Conservation (phyloP, 176 grass and related monocot species). For the Raddia distichophylla region DNA sequence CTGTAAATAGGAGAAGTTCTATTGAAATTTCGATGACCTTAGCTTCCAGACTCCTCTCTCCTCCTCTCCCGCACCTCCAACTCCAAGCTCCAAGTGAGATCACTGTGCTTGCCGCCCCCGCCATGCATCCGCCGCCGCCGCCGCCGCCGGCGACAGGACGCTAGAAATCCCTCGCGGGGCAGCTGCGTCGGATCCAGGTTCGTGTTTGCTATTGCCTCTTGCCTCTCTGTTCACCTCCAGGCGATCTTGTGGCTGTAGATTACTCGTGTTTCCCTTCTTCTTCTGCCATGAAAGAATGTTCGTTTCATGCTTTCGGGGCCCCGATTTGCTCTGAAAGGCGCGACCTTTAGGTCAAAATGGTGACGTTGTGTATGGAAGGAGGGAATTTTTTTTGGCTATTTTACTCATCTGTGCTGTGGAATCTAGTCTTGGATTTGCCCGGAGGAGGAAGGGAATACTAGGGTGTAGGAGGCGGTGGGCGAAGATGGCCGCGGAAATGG, state of each 20-base stretch:
- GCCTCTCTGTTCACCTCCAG: not conserved
- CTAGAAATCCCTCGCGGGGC: constrained; percentile 15
- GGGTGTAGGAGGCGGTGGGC: not conserved
- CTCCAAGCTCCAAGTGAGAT: constrained; percentile 24
- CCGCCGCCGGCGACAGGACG: constrained; percentile 5
- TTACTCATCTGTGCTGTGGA: constrained; percentile 5
- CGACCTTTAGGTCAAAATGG: constrained; percentile 11
- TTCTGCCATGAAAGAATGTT: constrained; percentile 23
- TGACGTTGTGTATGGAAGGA: not conserved
- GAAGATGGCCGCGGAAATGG: constrained; percentile 78
- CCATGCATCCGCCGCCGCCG: constrained; percentile 35
- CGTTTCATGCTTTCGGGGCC: constrained; percentile 8
- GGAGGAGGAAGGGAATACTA: not conserved
- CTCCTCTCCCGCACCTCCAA: not conserved
- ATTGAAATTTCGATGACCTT: constrained; percentile 32
- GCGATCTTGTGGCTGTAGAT: constrained; percentile 33
- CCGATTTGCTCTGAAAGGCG: not conserved
- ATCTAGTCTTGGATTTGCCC: constrained; percentile 42
- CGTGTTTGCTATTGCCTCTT: not conserved
- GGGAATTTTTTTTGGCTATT: not conserved
- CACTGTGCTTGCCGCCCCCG: constrained; percentile 30
- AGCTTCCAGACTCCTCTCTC: constrained; percentile 15
- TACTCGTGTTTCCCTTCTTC: constrained; percentile 18
- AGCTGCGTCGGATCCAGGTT: constrained; percentile 29
- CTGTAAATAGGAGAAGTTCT: constrained; percentile 7